Percentiles rank a stretch among this genome's conserved stretches.
These are phyloP conservation scores for Amesomyces nigricolor DNA, from an alignment of 2,329 filamentous ascomycete species.

Conservation along the genomic window DNA sequence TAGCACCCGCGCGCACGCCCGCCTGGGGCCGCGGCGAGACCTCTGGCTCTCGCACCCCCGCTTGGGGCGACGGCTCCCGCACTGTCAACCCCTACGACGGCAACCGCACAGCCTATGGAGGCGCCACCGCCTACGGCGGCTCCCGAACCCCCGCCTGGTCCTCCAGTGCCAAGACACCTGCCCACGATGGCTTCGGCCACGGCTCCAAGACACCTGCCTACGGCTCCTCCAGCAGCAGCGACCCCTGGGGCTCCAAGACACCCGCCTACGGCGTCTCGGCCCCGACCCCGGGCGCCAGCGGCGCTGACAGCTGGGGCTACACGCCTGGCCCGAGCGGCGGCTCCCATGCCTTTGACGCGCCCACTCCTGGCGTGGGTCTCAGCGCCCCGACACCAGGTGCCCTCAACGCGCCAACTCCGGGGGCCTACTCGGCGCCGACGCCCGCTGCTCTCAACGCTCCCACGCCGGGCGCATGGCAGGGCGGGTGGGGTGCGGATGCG, in stretches of 20 bases:
- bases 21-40: constrained; percentile 54
- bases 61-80: constrained; percentile 63
- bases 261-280: constrained; percentile 63
- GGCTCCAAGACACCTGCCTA: constrained; percentile 67
- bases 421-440: constrained; percentile 60
- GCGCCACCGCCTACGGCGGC: constrained; percentile 66
- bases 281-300: constrained; percentile 53
- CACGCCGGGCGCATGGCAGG: constrained; percentile 56
- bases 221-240: constrained; percentile 34
- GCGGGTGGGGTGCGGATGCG: constrained; percentile 55
- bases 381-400: constrained; percentile 58
- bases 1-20: constrained; percentile 56
- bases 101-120: constrained; percentile 69
- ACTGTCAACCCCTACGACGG: constrained; percentile 68
- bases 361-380: constrained; percentile 56
- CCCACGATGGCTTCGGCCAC: constrained; percentile 56
- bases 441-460: constrained; percentile 59
- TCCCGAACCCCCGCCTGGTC: constrained; percentile 72
- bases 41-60: constrained; percentile 59
- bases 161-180: constrained; percentile 68
- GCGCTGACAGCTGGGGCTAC: constrained; percentile 56
- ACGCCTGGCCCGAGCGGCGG: constrained; percentile 45
- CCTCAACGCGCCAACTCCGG: constrained; percentile 65
- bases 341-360: constrained; percentile 59
- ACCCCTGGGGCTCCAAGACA: constrained; percentile 70